These are phyloP conservation scores for Tetrapyrgos nigripes DNA, from an alignment of 1,284 basidiomycete genomes.

Conservation along the genomic window DNA sequence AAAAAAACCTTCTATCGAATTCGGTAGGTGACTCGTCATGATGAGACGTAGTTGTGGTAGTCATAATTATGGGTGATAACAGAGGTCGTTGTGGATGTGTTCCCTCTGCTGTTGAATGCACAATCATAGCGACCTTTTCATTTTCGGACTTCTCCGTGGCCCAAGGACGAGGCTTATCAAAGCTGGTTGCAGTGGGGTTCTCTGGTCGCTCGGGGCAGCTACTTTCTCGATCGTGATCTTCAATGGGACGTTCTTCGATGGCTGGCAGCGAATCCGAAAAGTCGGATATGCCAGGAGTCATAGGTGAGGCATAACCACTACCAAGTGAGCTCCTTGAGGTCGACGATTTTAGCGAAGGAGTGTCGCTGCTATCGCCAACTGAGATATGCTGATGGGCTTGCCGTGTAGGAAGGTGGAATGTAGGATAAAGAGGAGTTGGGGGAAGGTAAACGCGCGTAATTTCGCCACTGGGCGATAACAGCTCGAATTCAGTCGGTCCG, in stretches of 20 bases:
- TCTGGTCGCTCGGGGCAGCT: slow-evolving; percentile 4
- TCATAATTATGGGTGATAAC: not conserved
- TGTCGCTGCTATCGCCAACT: slow-evolving; percentile 44
- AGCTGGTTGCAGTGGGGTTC: not conserved
- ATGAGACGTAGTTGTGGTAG: not conserved
- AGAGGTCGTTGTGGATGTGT: not conserved
- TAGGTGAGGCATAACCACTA: slow-evolving; percentile 41
- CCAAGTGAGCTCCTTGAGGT: slow-evolving; percentile 46
- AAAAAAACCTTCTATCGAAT: not conserved
- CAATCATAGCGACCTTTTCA: not conserved
- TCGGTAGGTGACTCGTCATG: not conserved
- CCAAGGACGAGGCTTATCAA: slow-evolving; percentile 4
- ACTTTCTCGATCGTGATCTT: slow-evolving; percentile 9
- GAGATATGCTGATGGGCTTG: slow-evolving; percentile 25
- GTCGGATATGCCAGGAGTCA: slow-evolving; percentile 18
- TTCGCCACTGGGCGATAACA: slow-evolving; percentile 23
- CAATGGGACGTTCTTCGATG: slow-evolving; percentile 30
- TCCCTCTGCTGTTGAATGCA: not conserved
- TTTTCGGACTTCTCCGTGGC: slow-evolving; percentile 12
- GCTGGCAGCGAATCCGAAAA: slow-evolving; percentile 26
- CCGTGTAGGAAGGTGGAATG: slow-evolving; percentile 29
- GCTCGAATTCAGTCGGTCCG: slow-evolving; percentile 40
- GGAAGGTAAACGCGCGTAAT: slow-evolving; percentile 34
- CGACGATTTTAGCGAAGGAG: slow-evolving; percentile 50
- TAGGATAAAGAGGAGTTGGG: slow-evolving; percentile 27